Evolutionary conservation across 2,329 filamentous ascomycete genomes (phyloP).

Genomic region (Diaporthe vaccinii): DNA sequence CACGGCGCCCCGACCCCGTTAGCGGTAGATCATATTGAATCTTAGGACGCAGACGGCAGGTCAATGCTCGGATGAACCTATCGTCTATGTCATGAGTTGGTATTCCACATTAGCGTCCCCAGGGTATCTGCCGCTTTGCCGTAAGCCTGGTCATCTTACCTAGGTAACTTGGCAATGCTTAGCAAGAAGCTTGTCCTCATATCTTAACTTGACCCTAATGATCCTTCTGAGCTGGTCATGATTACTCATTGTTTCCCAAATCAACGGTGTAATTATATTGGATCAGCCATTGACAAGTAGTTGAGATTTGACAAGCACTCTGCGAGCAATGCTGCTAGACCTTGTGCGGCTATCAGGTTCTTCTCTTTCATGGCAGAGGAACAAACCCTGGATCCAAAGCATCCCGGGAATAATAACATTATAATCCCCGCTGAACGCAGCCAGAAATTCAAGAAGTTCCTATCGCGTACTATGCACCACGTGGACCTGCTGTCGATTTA

Average conservation of each 20-base stretch:
- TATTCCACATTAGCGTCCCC: slow-evolving; percentile 19
- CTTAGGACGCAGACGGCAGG: slow-evolving; percentile 16
- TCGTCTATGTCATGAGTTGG: slow-evolving; percentile 28
- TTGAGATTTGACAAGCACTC: neutral
- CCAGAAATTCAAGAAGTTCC: neutral
- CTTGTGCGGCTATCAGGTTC: neutral
- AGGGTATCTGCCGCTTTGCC: slow-evolving; percentile 5
- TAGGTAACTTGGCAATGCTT: slow-evolving; percentile 1
- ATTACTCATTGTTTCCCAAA: neutral
- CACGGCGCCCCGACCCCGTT: neutral
- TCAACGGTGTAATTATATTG: neutral
- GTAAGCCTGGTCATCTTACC: neutral
- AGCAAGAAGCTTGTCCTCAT: slow-evolving; percentile 1
- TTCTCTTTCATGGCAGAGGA: neutral
- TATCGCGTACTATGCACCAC: too few relatives aligned
- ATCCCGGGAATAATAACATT: neutral
- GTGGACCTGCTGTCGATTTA: too few relatives aligned
- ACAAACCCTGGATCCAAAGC: neutral
- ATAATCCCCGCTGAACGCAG: neutral
- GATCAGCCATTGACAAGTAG: neutral
- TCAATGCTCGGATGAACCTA: slow-evolving; percentile 1
- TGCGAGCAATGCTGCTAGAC: too few relatives aligned
- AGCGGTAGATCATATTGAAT: neutral
- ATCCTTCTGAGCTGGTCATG: neutral
- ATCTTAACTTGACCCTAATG: neutral